phyloP scores from a whole-genome alignment of 805 yeast genomes.

The Ogataea corticis region DNA sequence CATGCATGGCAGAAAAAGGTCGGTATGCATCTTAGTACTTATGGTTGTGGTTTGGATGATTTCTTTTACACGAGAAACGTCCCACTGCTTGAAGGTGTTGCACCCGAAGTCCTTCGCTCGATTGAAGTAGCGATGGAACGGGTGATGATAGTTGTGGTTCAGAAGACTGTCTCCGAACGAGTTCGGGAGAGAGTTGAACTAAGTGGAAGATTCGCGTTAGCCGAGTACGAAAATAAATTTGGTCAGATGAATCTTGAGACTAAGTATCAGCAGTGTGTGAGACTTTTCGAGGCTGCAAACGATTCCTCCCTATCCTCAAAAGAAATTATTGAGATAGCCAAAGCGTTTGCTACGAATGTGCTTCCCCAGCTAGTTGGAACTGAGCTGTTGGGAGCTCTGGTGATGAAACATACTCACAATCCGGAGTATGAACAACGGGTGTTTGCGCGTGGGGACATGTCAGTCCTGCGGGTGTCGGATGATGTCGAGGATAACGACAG shows the following conservation, averaged over 20 bases:
- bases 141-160: background rate
- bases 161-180: background rate
- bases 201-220: background rate
- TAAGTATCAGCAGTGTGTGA: background rate
- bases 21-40: background rate
- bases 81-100: background rate
- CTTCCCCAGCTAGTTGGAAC: too few relatives aligned
- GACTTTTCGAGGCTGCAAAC: background rate
- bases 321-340: too few relatives aligned
- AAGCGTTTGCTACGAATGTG: too few relatives aligned
- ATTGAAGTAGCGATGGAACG: background rate
- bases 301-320: background rate
- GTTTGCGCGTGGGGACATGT: too few relatives aligned
- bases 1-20: background rate
- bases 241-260: background rate
- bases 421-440: too few relatives aligned
- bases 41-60: background rate
- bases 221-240: background rate
- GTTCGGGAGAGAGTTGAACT: background rate
- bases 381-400: too few relatives aligned
- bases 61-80: background rate
- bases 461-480: too few relatives aligned
- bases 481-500: too few relatives aligned
- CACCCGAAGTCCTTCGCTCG: background rate
- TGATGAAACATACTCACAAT: too few relatives aligned